Conservation (phyloP, 2,329 filamentous ascomycete species). For the Talaromyces atroroseus region DNA sequence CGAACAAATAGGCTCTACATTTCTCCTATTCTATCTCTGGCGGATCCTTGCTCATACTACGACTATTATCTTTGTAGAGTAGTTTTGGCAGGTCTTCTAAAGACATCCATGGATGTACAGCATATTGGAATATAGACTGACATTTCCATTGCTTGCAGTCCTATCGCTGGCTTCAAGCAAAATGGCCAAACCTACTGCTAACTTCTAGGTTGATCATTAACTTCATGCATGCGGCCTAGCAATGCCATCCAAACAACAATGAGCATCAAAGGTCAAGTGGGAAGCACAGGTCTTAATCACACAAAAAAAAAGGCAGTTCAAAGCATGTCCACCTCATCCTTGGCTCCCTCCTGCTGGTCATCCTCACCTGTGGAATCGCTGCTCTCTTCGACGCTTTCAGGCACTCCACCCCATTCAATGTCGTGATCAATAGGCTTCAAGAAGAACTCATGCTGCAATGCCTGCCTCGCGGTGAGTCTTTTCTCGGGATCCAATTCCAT, state of each 20-base stretch:
- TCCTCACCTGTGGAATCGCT: constrained; percentile 27
- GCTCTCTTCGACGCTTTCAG: constrained; percentile 25
- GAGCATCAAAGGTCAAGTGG: not conserved
- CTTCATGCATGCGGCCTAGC: too few species aligned
- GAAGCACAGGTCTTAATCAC: too few species aligned
- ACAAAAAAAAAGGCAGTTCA: not conserved
- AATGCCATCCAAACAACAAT: too few species aligned
- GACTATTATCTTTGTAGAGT: too few species aligned
- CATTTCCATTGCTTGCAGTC: not conserved
- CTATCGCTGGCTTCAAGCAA: not conserved
- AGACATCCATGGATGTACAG: too few species aligned
- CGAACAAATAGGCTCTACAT: too few species aligned
- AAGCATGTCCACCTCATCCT: constrained; percentile 36
- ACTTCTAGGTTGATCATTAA: too few species aligned
- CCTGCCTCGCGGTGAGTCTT: constrained; percentile 39
- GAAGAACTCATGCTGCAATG: constrained; percentile 43
- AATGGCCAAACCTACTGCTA: too few species aligned
- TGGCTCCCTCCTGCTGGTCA: constrained; percentile 22
- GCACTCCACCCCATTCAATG: constrained; percentile 36
- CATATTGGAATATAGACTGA: not conserved
- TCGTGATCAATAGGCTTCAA: constrained; percentile 36
- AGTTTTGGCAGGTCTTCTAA: too few species aligned
- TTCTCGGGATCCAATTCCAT: constrained; percentile 42
- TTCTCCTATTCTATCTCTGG: too few species aligned
- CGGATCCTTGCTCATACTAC: too few species aligned